These are phyloP conservation scores for Yamadazyma friedrichii DNA, from an alignment of 1,139 yeast species.

Conservation along the genomic window DNA sequence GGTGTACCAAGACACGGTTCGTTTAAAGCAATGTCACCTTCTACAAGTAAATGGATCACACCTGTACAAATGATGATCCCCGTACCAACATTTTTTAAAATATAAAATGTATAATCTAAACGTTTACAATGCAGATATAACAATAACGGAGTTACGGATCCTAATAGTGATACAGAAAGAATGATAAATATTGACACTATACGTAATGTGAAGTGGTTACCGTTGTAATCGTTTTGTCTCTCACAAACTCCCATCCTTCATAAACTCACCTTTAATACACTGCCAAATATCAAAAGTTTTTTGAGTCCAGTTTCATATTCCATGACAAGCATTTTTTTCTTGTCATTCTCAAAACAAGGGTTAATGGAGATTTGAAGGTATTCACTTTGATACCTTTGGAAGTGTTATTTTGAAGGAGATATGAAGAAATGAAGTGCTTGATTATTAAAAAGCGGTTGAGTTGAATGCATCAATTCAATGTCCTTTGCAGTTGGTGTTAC, in stretches of 20 bases:
- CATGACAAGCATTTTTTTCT: too few species aligned
- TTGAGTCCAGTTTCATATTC: too few species aligned
- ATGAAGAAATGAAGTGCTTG: too few species aligned
- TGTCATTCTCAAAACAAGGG: too few species aligned
- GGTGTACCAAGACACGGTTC: slow-evolving; percentile 30
- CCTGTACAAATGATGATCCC: slow-evolving; percentile 39
- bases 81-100: slow-evolving; percentile 29
- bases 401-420: too few species aligned
- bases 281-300: too few species aligned
- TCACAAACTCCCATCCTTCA: slow-evolving; percentile 12
- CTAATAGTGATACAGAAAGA: slow-evolving; percentile 29
- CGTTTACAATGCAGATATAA: slow-evolving; percentile 18
- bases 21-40: slow-evolving; percentile 23
- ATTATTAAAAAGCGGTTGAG: too few species aligned
- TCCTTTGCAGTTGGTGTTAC: too few species aligned
- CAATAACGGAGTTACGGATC: slow-evolving; percentile 33
- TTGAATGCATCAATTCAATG: too few species aligned
- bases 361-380: too few species aligned
- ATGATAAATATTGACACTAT: slow-evolving; percentile 33
- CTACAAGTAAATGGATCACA: slow-evolving; percentile 33
- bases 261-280: too few species aligned
- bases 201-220: slow-evolving; percentile 24
- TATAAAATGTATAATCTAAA: slow-evolving; percentile 28
- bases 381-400: too few species aligned
- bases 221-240: slow-evolving; percentile 21